Evolutionary conservation across 805 yeast species (phyloP).

Genomic region (Ogataea pilisensis): DNA sequence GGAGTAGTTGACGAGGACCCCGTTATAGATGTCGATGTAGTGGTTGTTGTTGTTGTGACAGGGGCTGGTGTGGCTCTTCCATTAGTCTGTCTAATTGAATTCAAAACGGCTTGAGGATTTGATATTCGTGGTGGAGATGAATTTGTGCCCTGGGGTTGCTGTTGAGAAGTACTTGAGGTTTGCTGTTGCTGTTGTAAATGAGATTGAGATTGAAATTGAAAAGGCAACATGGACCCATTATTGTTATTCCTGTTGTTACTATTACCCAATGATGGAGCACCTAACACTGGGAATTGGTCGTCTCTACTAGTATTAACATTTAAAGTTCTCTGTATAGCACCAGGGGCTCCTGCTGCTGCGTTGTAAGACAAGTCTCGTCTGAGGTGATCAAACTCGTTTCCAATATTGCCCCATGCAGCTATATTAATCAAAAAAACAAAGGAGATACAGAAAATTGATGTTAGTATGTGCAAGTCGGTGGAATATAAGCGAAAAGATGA

Average conservation of each 20-base stretch:
- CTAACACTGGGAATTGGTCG: conserved; percentile 29
- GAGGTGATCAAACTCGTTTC: conserved; percentile 11
- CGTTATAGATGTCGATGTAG: conserved; percentile 6
- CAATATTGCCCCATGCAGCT: conserved; percentile 24
- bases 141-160: conserved; percentile 3
- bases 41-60: not conserved
- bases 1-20: conserved; percentile 4
- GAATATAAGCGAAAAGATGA: too few relatives aligned
- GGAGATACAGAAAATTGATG: too few relatives aligned
- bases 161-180: conserved; percentile 1
- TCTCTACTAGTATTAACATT: conserved; percentile 7
- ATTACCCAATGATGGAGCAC: conserved; percentile 8
- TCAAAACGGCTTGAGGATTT: conserved; percentile 24
- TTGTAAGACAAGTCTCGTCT: conserved; percentile 12
- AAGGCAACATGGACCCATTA: conserved; percentile 4
- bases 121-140: conserved; percentile 17
- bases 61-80: conserved; percentile 1
- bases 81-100: conserved; percentile 22
- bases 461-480: not conserved
- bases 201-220: conserved; percentile 7
- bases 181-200: conserved; percentile 8
- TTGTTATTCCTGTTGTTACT: conserved; percentile 1
- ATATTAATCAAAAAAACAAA: not conserved
- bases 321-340: conserved; percentile 5
- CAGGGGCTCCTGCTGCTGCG: conserved; percentile 10